Evolutionary conservation across 2,329 filamentous ascomycete genomes (phyloP).

Genomic region (Coniella lustricola): DNA sequence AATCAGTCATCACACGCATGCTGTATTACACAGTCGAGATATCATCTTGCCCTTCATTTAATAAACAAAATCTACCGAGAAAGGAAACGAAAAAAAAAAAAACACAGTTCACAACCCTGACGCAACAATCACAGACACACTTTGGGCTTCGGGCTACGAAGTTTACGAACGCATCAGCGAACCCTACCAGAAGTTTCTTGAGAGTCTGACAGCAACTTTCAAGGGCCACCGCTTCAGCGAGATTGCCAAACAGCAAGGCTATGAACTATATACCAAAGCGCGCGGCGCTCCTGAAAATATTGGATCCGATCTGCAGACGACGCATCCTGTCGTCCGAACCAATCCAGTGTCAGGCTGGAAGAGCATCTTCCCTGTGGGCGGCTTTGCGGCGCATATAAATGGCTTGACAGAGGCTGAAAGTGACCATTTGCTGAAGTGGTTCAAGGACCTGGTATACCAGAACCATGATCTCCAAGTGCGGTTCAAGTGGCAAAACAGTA

Average conservation of each 20-base stretch:
- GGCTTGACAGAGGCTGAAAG: constrained; percentile 36
- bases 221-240: constrained; percentile 34
- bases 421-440: constrained; percentile 33
- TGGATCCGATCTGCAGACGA: constrained; percentile 39
- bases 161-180: constrained; percentile 42
- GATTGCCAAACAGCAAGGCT: constrained; percentile 31
- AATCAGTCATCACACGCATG: too few species aligned
- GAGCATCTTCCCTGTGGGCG: constrained; percentile 39
- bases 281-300: constrained; percentile 49
- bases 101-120: too few species aligned
- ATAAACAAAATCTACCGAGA: too few species aligned
- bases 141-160: constrained; percentile 38
- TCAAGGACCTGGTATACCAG: constrained; percentile 33
- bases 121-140: constrained; percentile 28
- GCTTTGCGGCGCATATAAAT: constrained; percentile 36
- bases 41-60: too few species aligned
- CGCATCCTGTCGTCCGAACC: constrained; percentile 51
- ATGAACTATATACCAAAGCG: constrained; percentile 37
- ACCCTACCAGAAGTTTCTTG: constrained; percentile 41
- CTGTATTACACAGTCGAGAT: too few species aligned
- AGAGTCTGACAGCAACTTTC: constrained; percentile 37
- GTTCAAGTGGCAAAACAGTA: constrained; percentile 37
- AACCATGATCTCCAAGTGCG: constrained; percentile 45
- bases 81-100: too few species aligned
- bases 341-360: constrained; percentile 61